Conservation (phyloP, 345 rosid species). For the Fremontodendron californicum region DNA sequence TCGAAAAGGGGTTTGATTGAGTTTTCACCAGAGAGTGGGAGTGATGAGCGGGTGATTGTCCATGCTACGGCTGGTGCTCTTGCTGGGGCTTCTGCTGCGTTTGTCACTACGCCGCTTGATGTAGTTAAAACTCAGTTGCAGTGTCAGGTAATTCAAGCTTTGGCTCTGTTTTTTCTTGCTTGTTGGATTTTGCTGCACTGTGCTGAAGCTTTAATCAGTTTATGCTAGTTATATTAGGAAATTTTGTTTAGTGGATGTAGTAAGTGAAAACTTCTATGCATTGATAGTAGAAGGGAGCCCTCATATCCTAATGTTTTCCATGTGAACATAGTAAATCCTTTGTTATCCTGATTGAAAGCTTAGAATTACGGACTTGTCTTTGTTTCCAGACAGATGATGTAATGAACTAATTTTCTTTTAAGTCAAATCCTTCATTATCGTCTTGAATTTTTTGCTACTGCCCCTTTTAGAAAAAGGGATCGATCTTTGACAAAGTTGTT, state of each 20-base stretch:
- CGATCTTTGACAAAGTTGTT: neutral
- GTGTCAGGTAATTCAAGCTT: conserved; percentile 67
- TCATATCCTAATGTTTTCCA: neutral
- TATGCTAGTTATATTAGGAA: neutral
- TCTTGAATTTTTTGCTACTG: neutral
- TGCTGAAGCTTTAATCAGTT: neutral
- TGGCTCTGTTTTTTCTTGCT: neutral
- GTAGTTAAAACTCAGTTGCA: conserved; percentile 86
- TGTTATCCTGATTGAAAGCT: neutral
- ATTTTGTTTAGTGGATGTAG: neutral
- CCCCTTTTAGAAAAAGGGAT: neutral
- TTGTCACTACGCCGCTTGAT: conserved; percentile 64
- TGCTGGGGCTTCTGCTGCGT: conserved; percentile 81
- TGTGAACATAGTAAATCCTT: neutral
- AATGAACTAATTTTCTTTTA: neutral
- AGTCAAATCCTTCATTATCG: neutral
- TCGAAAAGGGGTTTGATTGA: conserved; percentile 64
- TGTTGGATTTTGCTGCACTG: neutral
- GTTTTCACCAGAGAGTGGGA: conserved; percentile 61
- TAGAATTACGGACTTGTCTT: neutral
- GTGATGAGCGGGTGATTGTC: conserved; percentile 63
- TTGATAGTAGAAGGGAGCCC: neutral
- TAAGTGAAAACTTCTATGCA: neutral
- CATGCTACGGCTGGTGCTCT: conserved; percentile 98
- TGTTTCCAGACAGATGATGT: neutral